Conservation (phyloP, 2,329 filamentous ascomycete genomes). For the Colletotrichum higginsianum region DNA sequence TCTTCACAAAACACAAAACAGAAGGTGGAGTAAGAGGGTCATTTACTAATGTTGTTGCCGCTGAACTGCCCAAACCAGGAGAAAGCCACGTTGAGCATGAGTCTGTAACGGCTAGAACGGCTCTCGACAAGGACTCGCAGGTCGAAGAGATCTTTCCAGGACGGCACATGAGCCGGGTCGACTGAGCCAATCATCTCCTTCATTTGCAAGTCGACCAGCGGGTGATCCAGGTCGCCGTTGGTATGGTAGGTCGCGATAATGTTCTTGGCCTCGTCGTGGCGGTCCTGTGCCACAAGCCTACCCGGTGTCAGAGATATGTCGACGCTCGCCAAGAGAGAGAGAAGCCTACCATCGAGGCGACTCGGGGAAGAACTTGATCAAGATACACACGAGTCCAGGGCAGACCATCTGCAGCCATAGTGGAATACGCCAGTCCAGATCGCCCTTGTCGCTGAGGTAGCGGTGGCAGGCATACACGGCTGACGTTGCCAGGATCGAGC, state of each 20-base stretch:
- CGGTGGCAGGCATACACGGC: constrained; percentile 51
- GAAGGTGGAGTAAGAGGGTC: constrained; percentile 38
- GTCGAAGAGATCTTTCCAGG: constrained; percentile 55
- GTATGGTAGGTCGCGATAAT: constrained; percentile 67
- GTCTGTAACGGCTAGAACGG: constrained; percentile 53
- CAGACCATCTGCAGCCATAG: constrained; percentile 54
- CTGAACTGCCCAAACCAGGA: constrained; percentile 60
- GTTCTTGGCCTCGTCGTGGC: constrained; percentile 63
- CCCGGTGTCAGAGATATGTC: constrained; percentile 52
- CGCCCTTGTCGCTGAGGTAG: constrained; percentile 46
- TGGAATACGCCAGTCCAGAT: constrained; percentile 53
- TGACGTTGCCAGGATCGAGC: constrained; percentile 51
- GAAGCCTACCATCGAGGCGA: constrained; percentile 50
- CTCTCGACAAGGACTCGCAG: constrained; percentile 53
- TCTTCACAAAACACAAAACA: constrained; percentile 41
- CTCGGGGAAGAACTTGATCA: constrained; percentile 54
- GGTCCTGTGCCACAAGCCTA: constrained; percentile 62
- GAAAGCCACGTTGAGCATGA: constrained; percentile 57
- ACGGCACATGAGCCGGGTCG: constrained; percentile 37
- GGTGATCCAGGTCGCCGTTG: constrained; percentile 55
- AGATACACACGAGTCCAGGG: constrained; percentile 48
- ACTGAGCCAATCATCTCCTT: constrained; percentile 44
- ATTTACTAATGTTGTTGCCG: constrained; percentile 46
- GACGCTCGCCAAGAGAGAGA: not conserved
- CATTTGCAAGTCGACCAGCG: constrained; percentile 37